Evolutionary conservation across 306 rosid species (phyloP), one percentile per base, ranked within the genome.

Genomic region (Malus asiatica): DNA sequence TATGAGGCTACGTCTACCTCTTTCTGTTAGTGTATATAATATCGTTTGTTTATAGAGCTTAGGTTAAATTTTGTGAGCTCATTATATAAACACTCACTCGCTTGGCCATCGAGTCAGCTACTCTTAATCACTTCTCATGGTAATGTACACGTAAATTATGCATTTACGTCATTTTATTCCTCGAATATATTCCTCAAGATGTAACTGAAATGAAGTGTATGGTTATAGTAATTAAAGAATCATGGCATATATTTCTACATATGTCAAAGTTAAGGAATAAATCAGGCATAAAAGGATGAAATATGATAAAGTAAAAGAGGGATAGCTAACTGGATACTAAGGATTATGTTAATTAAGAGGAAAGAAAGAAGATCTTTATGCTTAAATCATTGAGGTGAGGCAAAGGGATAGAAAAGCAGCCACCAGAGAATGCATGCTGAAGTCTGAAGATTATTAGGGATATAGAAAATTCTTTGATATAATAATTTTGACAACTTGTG

Each of bases 401-500:
- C 62, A 55, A 48, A 61, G 12, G 52, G n/a, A 77, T 44, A 66
- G 70, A 84, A 71, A 81, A 77, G 55, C 45, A 73, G 45, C 66
- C 35, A 72, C 16, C 63, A 53, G 33, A 51, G 32, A 67, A 27
- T n/a, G 64, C 45, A 27, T 27, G 64, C 45, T 70, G 72, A 62
- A 8, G 30, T 27, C 6, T 32, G 68, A 32, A 64, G 6, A 63
- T 30, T 5, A 25, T 15, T 66, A 25, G 11, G 6, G 27, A 12
- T 59, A 6, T 33, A 45, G n/a, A 67, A 59, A 63, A 62, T 82
- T 65, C 53, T 57, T 75, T 35, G 48, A 42, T 20, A 27, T 52
- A 42, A 70, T 74, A 23, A 70, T 74, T 77, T 76, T 70, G 71
- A 65, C 68, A 78, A 78, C 72, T 60, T 72, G 84, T 42, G 75